These are phyloP conservation scores for Fragaria ananassa DNA, from an alignment of 306 rosid genomes.

Conservation along the genomic window DNA sequence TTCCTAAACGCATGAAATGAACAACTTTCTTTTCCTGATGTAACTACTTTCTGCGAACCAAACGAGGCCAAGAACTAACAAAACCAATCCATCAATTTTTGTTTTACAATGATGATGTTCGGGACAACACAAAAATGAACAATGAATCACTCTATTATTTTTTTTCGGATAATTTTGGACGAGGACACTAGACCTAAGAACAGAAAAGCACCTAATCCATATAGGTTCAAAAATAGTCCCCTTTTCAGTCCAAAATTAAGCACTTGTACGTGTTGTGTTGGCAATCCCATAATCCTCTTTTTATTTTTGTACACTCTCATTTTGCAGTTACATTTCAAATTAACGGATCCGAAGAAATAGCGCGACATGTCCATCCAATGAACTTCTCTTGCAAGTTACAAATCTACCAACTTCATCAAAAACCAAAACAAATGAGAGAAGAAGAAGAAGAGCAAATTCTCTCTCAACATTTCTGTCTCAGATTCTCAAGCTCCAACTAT, in stretches of 20 bases:
- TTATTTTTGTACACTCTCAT: not conserved
- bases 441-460: not conserved
- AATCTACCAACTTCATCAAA: not conserved
- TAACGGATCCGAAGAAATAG: not conserved
- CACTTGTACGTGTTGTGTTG: not conserved
- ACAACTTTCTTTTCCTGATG: no score
- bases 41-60: no score
- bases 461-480: not conserved
- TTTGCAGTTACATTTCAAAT: not conserved
- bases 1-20: no score
- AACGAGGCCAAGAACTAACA: no score
- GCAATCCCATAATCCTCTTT: not conserved
- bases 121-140: no score
- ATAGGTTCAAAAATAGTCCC: not conserved
- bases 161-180: no score
- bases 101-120: no score
- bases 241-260: not conserved
- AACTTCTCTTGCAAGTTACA: not conserved
- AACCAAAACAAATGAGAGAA: not conserved
- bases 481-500: slow-evolving; percentile 13
- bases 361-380: slow-evolving; percentile 16
- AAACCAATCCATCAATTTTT: no score
- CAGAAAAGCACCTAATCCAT: not conserved
- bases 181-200: not conserved
- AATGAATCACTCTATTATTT: no score